Evolutionary conservation across 352 stramenopile genomes (phyloP), one percentile per base, ranked within the genome.

Genomic region (Pythium phragmitis): DNA sequence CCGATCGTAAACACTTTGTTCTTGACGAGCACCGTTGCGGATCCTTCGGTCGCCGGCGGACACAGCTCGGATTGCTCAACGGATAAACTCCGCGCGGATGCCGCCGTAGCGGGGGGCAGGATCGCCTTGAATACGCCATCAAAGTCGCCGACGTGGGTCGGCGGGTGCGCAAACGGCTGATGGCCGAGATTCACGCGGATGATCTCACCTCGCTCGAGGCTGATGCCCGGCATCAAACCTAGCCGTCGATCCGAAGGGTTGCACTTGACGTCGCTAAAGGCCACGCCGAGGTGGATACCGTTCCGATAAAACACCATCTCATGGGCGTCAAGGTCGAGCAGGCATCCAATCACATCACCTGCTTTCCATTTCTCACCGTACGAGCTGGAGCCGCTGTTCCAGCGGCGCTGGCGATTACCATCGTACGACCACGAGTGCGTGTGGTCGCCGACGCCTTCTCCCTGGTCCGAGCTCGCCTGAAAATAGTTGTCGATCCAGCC

Each of bases 371-470:
- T 95, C 28, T 90, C 87, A 42, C 92, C 92, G 60, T 96, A 98
- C 5, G 80, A 87, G 14, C 82, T 89, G 9, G 85, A 94, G 2
- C 87, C 91, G 60, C 84, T 92, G 56, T 98, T 94, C 92, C 92
- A 98, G 33, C 88, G 88, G 11, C 92, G 83, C 61, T 96, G 85
- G 11, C 92, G 86, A 65, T 94, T 96, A 30, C 92, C 92, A 54
- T 98, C 92, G 55, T 97, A 98, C 2, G 89, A 96, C 92, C 92
- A 98, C 4, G 89, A 97, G 58, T 98, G 88, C 7, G 77, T 56
- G 53, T 97, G 91, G 49, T 98, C 91, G 19, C 91, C 91, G 9
- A 97, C 92, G 26, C 89, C 92, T 72, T 97, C 85, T 12, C 90
- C 93, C 73, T 96, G 87, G 53, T 97, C 90, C 7, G 89, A 96